These are phyloP conservation scores for Gryganskiella cystojenkinii DNA, from an alignment of 192 early-diverging fungal species.

Conservation along the genomic window DNA sequence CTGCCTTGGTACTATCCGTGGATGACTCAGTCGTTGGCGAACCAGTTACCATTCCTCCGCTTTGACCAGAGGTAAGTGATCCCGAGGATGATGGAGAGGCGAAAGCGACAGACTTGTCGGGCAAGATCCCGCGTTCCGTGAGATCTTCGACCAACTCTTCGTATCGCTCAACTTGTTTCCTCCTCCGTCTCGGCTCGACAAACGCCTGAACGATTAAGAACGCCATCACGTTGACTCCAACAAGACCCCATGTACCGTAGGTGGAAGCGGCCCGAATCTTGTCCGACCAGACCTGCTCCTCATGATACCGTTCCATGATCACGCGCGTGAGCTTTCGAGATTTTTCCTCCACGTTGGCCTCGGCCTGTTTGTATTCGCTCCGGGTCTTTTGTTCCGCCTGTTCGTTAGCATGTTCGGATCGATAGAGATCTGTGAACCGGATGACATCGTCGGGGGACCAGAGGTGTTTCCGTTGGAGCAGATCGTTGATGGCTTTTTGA, in stretches of 20 bases:
- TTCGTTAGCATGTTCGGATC: slow-evolving; percentile 74
- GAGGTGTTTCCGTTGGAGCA: slow-evolving; percentile 80
- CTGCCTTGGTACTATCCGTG: neutral
- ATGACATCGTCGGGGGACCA: slow-evolving; percentile 82
- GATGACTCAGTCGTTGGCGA: neutral
- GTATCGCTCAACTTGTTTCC: slow-evolving; percentile 73
- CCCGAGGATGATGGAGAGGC: no score
- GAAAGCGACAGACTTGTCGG: slow-evolving; percentile 10
- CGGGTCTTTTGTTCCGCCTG: slow-evolving; percentile 57
- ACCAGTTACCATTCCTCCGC: no score
- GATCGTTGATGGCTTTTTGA: slow-evolving; percentile 81
- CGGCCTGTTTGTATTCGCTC: slow-evolving; percentile 61
- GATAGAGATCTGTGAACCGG: slow-evolving; percentile 81
- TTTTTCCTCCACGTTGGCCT: slow-evolving; percentile 70
- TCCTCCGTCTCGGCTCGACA: slow-evolving; percentile 77
- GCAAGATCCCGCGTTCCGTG: slow-evolving; percentile 39
- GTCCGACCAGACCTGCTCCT: slow-evolving; percentile 89
- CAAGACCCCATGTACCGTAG: slow-evolving; percentile 78
- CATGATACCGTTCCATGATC: slow-evolving; percentile 84
- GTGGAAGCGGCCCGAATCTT: slow-evolving; percentile 83
- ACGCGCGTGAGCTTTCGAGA: slow-evolving; percentile 71
- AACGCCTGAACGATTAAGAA: slow-evolving; percentile 77
- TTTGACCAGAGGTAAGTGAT: no score
- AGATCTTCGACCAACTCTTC: slow-evolving; percentile 62
- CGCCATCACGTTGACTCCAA: slow-evolving; percentile 69